Base-by-base conservation (phyloP, 441 rosid genomes). In the Mallotus repandus region DNA sequence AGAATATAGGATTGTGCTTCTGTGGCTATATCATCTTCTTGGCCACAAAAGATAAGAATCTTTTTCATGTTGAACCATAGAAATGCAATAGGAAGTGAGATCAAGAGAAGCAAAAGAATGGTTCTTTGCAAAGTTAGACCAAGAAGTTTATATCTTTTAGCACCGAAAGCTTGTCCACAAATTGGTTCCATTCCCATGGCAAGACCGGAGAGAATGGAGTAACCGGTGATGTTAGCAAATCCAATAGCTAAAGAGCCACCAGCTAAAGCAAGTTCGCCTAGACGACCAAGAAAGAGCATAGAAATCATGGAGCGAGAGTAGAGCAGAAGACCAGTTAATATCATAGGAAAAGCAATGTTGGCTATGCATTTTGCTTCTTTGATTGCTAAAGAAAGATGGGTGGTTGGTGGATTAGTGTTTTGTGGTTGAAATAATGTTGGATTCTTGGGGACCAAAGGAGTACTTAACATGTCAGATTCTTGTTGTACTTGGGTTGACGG, bases 111-210 rank as follows among this genome's bases (percentile, higher is more conserved):
- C 72, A 94, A 49, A 64, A 92, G 89, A 49, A 83, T 80, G 4
- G 97, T 86, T 79, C 90, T 82, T 75, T 92, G 97, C 82, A 92
- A 68, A 68, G 95, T 82, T 46, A 88, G 86, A 73, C 95, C 97
- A 5, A 92, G 85, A 72, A 91, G 86, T 74, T 86, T 83, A 74
- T 79, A 87, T 73, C 86, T 88, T 82, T 84, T 87, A 59, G 98
- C 98, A 63, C 97, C 98, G 83, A 89, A 92, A 75, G 98, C 97
- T 78, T 92, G 98, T 15, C 94, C 95, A 19, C 98, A 94, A 61
- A 92, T 92, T 70, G 98, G 93, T 73, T 94, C 98, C 98, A 94
- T 94, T 21, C 98, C 98, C 79, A 81, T 80, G 62, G 98, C 86
- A 18, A 94, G 91, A 65, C 97, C 97, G 1, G 97, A 92, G 52